phyloP scores from a whole-genome alignment of 495 filamentous ascomycete genomes.

The Penicillium malachiteum region DNA sequence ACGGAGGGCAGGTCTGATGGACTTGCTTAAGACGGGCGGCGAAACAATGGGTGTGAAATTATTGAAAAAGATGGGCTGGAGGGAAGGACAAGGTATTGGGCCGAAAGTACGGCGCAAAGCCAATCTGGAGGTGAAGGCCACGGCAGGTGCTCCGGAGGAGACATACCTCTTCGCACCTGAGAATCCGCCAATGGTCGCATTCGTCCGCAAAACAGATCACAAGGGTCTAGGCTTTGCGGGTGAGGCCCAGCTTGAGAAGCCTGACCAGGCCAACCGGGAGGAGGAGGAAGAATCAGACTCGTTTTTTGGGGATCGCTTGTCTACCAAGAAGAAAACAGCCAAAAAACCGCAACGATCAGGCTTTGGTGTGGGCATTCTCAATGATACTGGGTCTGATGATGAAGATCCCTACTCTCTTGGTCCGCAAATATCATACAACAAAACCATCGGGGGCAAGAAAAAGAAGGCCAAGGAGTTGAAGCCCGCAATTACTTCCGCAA shows the following conservation, averaged over 20 bases:
- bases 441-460: constrained; percentile 78
- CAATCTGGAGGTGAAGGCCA: constrained; percentile 55
- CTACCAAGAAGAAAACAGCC: constrained; percentile 37
- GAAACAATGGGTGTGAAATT: constrained; percentile 90
- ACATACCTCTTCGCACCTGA: constrained; percentile 87
- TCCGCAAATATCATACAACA: constrained; percentile 87
- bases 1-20: constrained; percentile 62
- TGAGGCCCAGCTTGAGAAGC: constrained; percentile 54
- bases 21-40: constrained; percentile 69
- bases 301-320: constrained; percentile 42
- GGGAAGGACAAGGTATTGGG: constrained; percentile 87
- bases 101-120: constrained; percentile 81
- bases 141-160: constrained; percentile 39
- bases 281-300: constrained; percentile 48
- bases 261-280: constrained; percentile 39
- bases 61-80: constrained; percentile 94
- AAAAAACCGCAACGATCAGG: constrained; percentile 58
- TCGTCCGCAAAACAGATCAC: constrained; percentile 71
- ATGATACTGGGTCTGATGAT: constrained; percentile 96
- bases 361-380: constrained; percentile 86
- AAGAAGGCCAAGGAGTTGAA: constrained; percentile 68
- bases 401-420: constrained; percentile 94
- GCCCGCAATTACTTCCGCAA: constrained; percentile 45
- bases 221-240: constrained; percentile 81
- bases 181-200: constrained; percentile 72